Evolutionary conservation across 371 early-diverging fungal genomes (phyloP), one percentile per base, ranked within the genome.

Genomic region (Catenaria anguillulae): DNA sequence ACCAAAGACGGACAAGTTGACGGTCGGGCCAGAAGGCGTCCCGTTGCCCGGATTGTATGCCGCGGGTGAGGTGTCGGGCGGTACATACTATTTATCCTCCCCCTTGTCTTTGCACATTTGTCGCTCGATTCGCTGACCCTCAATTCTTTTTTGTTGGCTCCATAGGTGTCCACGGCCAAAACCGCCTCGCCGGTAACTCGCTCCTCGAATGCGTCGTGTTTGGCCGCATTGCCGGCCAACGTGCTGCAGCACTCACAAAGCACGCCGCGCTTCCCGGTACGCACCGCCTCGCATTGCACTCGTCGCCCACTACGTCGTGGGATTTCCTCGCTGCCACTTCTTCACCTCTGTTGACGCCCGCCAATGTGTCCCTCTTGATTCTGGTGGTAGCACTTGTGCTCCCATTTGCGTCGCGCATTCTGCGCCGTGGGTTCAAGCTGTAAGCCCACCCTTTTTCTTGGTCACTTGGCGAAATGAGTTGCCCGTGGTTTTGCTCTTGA

Each of bases 131-230:
- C 40, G 10, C 40, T 40, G 10, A 40, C 40, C 40, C 5, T 40
- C 17, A 40, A n/a, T n/a, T n/a, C n/a, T 60, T 60, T 15, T 13
- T 43, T 46, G 13, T 37, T 19, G 48, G 17, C 74, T 73, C 64
- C 74, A 77, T 48, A 40, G 40, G 77, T 55, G 97, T 97, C 35
- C 97, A 97, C 76, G 97, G 97, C 62, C 93, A 92, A 63, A 95
- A 94, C 82, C 90, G 97, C 67, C 80, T 97, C n/a, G 97, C 93
- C 63, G 97, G 95, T 66, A 92, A 91, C 76, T 95, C 95, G n/a
- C 79, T 97, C 45, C 78, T 94, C 59, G 95, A 90, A 60, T 96
- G 97, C 70, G 94, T 92, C 29, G 97, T 96, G 60, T 96, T 86
- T 79, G 97, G 97, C 60, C 87, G 97, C 68, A 90, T 90, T 43